A percentile compares a stretch with the other conserved stretches of the same genome.
These are phyloP conservation scores for Cyberlindnera petersonii DNA, from an alignment of 805 yeast species.

Conservation along the genomic window DNA sequence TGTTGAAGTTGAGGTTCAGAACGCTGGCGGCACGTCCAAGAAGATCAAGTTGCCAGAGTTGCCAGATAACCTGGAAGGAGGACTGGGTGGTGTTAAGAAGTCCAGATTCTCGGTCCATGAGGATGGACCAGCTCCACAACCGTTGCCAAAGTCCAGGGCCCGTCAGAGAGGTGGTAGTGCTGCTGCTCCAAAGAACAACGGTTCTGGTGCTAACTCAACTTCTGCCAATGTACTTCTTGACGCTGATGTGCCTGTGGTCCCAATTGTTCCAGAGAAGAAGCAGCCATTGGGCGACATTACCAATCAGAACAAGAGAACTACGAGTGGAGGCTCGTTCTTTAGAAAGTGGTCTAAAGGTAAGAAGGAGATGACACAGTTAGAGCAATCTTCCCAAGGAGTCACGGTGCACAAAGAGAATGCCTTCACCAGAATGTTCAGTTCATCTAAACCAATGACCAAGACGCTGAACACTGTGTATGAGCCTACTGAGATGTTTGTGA, in stretches of 20 bases:
- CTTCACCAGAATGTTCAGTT: slow-evolving; percentile 32
- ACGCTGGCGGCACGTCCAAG: slow-evolving; percentile 6
- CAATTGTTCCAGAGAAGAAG: slow-evolving; percentile 5
- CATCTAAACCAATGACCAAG: slow-evolving; percentile 19
- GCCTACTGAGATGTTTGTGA: slow-evolving; percentile 56
- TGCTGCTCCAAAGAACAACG: background rate
- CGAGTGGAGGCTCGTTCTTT: slow-evolving; percentile 25
- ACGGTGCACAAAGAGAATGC: slow-evolving; percentile 20
- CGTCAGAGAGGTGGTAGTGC: too few species aligned
- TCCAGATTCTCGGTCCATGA: slow-evolving; percentile 9
- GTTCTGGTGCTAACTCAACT: slow-evolving; percentile 12
- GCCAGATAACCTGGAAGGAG: slow-evolving; percentile 19
- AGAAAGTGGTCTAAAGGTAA: slow-evolving; percentile 27
- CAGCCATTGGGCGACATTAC: slow-evolving; percentile 23
- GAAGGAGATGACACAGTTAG: slow-evolving; percentile 20
- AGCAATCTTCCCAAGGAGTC: slow-evolving; percentile 5
- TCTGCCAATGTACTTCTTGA: slow-evolving; percentile 13
- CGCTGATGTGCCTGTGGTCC: background rate
- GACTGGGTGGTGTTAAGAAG: slow-evolving; percentile 12
- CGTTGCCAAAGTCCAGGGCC: slow-evolving; percentile 17
- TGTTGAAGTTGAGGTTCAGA: slow-evolving; percentile 8
- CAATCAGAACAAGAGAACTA: slow-evolving; percentile 21
- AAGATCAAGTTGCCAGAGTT: slow-evolving; percentile 24
- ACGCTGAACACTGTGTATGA: slow-evolving; percentile 31
- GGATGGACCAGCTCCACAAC: slow-evolving; percentile 4